A percentile compares a stretch with the other conserved stretches of the same genome.
Evolutionary conservation across 352 stramenopile genomes (phyloP).

Genomic region (Phytophthora lateralis): DNA sequence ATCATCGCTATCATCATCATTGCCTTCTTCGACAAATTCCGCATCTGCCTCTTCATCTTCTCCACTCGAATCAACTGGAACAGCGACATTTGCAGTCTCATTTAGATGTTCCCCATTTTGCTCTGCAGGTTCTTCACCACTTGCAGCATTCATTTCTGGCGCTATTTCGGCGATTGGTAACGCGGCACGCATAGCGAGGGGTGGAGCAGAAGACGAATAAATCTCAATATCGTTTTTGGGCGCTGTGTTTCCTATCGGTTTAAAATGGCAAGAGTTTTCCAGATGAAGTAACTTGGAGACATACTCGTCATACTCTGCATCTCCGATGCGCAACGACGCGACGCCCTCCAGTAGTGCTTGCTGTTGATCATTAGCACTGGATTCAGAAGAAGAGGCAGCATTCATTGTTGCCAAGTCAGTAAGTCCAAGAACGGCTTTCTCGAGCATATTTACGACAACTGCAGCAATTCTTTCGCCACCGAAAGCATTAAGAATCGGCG

Average conservation of each 20-base stretch:
- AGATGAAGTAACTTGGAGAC: conserved; percentile 32
- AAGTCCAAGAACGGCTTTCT: conserved; percentile 33
- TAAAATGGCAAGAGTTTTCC: conserved; percentile 41
- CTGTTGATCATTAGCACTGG: conserved; percentile 3
- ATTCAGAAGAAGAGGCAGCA: neutral
- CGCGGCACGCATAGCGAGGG: too few species aligned
- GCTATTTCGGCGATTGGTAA: neutral
- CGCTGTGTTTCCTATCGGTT: conserved; percentile 12
- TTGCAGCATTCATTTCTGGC: neutral
- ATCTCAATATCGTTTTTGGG: neutral
- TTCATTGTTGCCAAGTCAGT: conserved; percentile 12
- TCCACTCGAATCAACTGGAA: conserved; percentile 12
- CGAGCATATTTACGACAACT: conserved; percentile 34
- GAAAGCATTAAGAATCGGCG: conserved; percentile 2
- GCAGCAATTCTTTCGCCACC: conserved; percentile 23
- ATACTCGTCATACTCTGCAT: conserved; percentile 45
- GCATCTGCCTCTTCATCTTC: conserved; percentile 14
- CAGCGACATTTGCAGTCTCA: neutral
- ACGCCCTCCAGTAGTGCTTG: neutral
- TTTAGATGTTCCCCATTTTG: conserved; percentile 2
- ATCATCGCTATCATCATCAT: conserved; percentile 53
- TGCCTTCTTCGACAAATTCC: conserved; percentile 38
- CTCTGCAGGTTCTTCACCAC: conserved; percentile 2
- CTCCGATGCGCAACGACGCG: conserved; percentile 22
- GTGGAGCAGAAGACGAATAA: neutral